Base-by-base conservation (phyloP, 2,329 filamentous ascomycete genomes). In the Microdochium trichocladiopsis region DNA sequence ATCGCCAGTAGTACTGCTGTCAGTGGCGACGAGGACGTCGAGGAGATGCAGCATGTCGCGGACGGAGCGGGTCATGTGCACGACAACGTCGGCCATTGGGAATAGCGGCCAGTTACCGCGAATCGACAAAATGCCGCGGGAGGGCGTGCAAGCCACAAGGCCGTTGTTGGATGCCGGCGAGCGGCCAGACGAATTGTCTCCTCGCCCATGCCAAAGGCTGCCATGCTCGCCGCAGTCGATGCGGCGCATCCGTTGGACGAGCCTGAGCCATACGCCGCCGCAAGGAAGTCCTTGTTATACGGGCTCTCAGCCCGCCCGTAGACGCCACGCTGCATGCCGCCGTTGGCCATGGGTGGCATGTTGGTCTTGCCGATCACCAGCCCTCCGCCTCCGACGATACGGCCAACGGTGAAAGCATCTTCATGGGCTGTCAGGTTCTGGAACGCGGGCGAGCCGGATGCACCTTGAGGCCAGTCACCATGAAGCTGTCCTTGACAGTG, bases 281-380 rank as follows among this genome's bases (percentile, higher is more conserved):
- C 70, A 2, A 80, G 65, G 48, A 77, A 83, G 0, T 74, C 68
- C 0, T 59, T 52, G 50, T 81, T 82, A 57, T 83, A 83, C 0
- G 80, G 79, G 23, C 71, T 78, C 58, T 82, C 78, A 0, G 79
- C 76, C 2, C 79, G 69, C 0, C 79, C 79, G 53, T 80, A 81
- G 0, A 78, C 56, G 0, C 79, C 79, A 6, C 79, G 68, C 52
- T 82, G 78, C 71, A 80, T 80, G 0, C 80, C 79, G 1, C 78
- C 78, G 22, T 75, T 74, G 12, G 79, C 79, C 77, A 83, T 80
- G 0, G 79, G 75, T 0, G 76, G 79, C 73, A 83, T 80, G 51
- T 83, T 84, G 1, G 80, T 82, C 47, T 74, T 72, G 0, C 80
- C 80, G 0, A 82, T 66, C 24, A 79, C 61, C 1, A 82, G 66